Evolutionary conservation across 352 stramenopile genomes (phyloP), one percentile per base, ranked within the genome.

Genomic region (Phytophthora sansomeana): DNA sequence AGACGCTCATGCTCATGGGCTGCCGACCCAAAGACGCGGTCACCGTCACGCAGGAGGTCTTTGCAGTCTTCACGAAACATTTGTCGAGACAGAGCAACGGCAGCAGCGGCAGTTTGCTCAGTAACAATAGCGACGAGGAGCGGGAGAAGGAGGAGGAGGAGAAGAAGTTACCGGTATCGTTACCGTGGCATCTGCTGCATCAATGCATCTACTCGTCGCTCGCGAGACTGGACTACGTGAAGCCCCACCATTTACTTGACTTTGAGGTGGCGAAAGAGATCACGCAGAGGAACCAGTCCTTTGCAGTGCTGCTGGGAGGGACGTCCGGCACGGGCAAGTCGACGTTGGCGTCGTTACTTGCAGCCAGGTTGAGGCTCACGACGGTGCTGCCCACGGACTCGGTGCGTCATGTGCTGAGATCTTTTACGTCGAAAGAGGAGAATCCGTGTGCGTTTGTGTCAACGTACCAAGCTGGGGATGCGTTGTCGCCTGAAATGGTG

Each of bases 1-100:
- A 96, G 75, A 96, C 87, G 50, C 78, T 96, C 41, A 93, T 93
- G 81, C 81, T 96, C 64, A 96, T 96, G 87, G 87, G 87, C 39
- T 94, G 85, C 54, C 77, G 87, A 32, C 78, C 81, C 4, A 90
- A 90, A 43, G 87, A 96, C 63, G 85, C 85, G 0, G 81, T 91
- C 17, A 74, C 58, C 0, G 85, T 94, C 28, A 93, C 85, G n/a
- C 61, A 71, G 19, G 77, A 91, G 35, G 82, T 90, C 21, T 94
- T 94, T 36, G 60, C 54, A 0, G 58, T 89, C 2, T 93, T 91
- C 46, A 41, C 76, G 43, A 83, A 88, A 46, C 84, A 90, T 51
- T 39, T 84, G 32, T 30, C 51, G n/a, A 75, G 68, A 6, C 26
- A 51, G 16, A 59, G 24, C 33, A 63, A 39, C 1, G 36, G 19